Conservation (phyloP, 805 yeast species). For the Lachancea sp. region DNA sequence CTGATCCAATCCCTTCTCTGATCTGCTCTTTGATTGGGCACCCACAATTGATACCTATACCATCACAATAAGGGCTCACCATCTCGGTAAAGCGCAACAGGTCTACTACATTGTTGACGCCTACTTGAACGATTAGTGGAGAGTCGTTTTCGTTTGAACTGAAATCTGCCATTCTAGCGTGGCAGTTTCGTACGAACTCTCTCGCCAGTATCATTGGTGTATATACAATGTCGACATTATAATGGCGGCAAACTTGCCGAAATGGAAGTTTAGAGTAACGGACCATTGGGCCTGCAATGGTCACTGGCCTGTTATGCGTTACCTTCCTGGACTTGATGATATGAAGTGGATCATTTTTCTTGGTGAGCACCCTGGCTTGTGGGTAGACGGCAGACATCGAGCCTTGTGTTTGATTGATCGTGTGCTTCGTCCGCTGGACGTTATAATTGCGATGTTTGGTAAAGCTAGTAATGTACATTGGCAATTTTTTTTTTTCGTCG, state of each 20-base stretch:
- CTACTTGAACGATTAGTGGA: slow-evolving; percentile 82
- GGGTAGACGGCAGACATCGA: slow-evolving; percentile 12
- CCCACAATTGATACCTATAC: slow-evolving; percentile 92
- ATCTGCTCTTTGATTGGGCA: slow-evolving; percentile 95
- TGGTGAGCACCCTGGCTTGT: slow-evolving; percentile 31
- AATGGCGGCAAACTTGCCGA: slow-evolving; percentile 69
- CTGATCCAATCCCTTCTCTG: slow-evolving; percentile 95
- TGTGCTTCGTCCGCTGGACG: too few relatives aligned
- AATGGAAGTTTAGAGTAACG: slow-evolving; percentile 92
- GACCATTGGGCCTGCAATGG: slow-evolving; percentile 92
- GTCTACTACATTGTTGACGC: slow-evolving; percentile 79
- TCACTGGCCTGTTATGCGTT: slow-evolving; percentile 48
- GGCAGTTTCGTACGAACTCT: slow-evolving; percentile 80
- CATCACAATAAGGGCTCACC: slow-evolving; percentile 89
- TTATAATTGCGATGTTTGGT: too few relatives aligned
- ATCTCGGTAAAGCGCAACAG: slow-evolving; percentile 75
- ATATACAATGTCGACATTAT: slow-evolving; percentile 75
- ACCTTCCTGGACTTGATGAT: slow-evolving; percentile 43
- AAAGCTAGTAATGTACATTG: too few relatives aligned
- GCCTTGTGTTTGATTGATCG: background rate
- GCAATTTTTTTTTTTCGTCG: too few relatives aligned
- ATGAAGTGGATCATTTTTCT: slow-evolving; percentile 46
- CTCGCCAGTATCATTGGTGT: slow-evolving; percentile 96
- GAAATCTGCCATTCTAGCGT: slow-evolving; percentile 80
- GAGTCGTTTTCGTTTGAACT: slow-evolving; percentile 67